These are phyloP conservation scores for Brassica napus DNA, from an alignment of 345 rosid species.

Conservation along the genomic window Da-Ae NC_063445.1:14293001-14293500, in stretches of 20 bases:
- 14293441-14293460: constrained; percentile 23
- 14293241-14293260: constrained; percentile 79
- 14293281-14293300: background rate
- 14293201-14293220: constrained; percentile 86
- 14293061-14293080: background rate
- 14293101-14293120: background rate
- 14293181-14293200: constrained; percentile 70
- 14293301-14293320: background rate
- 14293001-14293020: constrained; percentile 45
- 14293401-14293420: background rate
- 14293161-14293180: constrained; percentile 96
- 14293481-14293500: constrained; percentile 14
- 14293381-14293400: background rate
- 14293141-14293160: constrained; percentile 83
- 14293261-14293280: background rate
- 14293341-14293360: background rate
- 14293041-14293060: background rate
- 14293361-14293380: background rate
- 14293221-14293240: constrained; percentile 75
- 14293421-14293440: background rate
- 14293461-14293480: constrained; percentile 24
- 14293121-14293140: background rate
- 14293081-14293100: background rate
- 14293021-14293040: constrained; percentile 12
- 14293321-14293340: background rate